These are phyloP conservation scores for Botryotinia calthae DNA, from an alignment of 2,329 filamentous ascomycete genomes.

Conservation along the genomic window DNA sequence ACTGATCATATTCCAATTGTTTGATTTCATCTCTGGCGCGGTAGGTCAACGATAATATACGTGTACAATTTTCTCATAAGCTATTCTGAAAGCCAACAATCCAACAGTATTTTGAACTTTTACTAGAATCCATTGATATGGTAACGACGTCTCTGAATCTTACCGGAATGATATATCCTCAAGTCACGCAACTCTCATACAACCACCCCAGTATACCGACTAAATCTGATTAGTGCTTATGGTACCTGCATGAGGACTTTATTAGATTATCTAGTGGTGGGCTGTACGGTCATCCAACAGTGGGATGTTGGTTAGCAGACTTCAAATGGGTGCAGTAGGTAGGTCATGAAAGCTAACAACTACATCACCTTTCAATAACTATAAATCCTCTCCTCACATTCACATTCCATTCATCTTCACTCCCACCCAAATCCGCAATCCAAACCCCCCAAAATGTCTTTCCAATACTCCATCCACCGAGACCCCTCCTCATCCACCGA, in stretches of 20 bases:
- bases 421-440: no score
- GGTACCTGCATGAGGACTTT: not conserved
- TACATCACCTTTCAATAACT: not conserved
- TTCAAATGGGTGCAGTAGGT: not conserved
- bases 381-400: not conserved
- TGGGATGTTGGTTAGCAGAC: not conserved
- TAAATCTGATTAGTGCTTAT: not conserved
- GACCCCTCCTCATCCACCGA: constrained; percentile 20
- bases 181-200: not conserved
- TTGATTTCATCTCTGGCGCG: no score
- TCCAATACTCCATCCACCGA: constrained; percentile 28
- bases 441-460: constrained; percentile 18
- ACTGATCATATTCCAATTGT: no score
- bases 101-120: no score
- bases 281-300: not conserved
- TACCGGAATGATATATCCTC: no score
- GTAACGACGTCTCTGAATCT: no score
- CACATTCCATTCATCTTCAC: not conserved
- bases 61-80: no score
- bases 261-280: not conserved
- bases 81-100: no score
- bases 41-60: no score
- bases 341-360: no score
- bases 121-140: no score
- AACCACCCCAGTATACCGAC: not conserved